Evolutionary conservation across 148 eudicot species (phyloP).

Genomic region (Linanthus parryae): DNA sequence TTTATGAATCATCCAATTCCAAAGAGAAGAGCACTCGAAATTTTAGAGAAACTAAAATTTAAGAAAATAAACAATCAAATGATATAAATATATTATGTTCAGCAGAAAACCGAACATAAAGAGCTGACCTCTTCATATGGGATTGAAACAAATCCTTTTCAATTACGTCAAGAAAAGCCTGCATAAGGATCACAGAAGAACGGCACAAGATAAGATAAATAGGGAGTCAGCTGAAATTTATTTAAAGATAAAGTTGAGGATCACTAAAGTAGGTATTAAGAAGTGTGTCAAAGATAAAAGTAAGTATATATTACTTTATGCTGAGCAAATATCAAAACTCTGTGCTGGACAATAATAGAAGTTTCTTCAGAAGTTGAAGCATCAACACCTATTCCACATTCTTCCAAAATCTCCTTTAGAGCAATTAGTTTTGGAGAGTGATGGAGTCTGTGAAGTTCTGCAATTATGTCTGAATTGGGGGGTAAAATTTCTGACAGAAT

Average conservation of each 20-base stretch:
- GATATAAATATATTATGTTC: neutral
- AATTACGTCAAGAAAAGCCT: constrained; percentile 86
- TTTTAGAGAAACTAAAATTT: neutral
- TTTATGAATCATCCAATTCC: no score
- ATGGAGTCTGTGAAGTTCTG: constrained; percentile 84
- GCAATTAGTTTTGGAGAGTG: constrained; percentile 99
- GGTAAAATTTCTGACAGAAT: constrained; percentile 54
- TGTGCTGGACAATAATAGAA: constrained; percentile 78
- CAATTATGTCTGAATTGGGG: constrained; percentile 36
- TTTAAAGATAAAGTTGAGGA: no score
- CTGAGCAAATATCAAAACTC: constrained; percentile 98
- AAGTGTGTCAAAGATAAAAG: neutral
- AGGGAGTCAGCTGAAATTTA: no score
- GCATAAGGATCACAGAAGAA: constrained; percentile 19
- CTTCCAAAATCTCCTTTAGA: constrained; percentile 93
- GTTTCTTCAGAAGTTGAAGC: constrained; percentile 67
- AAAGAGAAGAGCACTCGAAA: neutral
- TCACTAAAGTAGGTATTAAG: no score
- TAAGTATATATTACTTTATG: constrained; percentile 43
- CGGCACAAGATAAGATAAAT: constrained; percentile 5
- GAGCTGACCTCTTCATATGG: constrained; percentile 73
- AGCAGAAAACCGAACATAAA: constrained; percentile 1
- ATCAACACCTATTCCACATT: constrained; percentile 94
- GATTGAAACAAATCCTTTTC: constrained; percentile 80
- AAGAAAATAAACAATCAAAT: neutral